Conservation (phyloP, 1,139 yeast species). For the Yamadazyma epiphylla region DNA sequence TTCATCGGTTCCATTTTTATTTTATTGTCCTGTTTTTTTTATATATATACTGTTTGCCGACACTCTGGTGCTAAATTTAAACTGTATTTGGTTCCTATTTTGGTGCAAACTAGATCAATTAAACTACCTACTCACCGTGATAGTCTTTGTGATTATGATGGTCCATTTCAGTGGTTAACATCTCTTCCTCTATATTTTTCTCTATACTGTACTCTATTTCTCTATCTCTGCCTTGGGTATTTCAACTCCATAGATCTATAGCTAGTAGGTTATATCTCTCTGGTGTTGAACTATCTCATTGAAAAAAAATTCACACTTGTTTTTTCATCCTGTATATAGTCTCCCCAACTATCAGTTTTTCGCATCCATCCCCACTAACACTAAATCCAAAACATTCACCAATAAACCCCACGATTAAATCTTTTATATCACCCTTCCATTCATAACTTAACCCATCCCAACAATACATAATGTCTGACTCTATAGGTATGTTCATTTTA, state of each 20-base stretch:
- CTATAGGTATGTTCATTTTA: constrained; percentile 1
- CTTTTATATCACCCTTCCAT: too few species aligned
- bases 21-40: constrained; percentile 1
- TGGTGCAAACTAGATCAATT: constrained; percentile 86
- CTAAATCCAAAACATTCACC: too few species aligned
- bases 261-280: neutral
- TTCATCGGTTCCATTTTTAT: neutral
- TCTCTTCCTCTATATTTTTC: constrained; percentile 8
- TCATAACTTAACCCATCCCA: too few species aligned
- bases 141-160: constrained; percentile 43
- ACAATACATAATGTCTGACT: constrained; percentile 1
- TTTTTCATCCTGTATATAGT: too few species aligned
- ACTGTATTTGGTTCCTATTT: constrained; percentile 86
- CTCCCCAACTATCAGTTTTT: too few species aligned
- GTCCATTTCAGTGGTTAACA: constrained; percentile 63
- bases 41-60: constrained; percentile 81
- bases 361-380: too few species aligned
- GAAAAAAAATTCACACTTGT: too few species aligned
- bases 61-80: constrained; percentile 84
- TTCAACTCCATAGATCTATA: too few species aligned
- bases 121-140: constrained; percentile 70
- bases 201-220: too few species aligned
- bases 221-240: too few species aligned
- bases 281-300: too few species aligned
- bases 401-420: too few species aligned